Base-by-base conservation (phyloP, 2,329 filamentous ascomycete genomes). In the Acrodontium crateriforme region DNA sequence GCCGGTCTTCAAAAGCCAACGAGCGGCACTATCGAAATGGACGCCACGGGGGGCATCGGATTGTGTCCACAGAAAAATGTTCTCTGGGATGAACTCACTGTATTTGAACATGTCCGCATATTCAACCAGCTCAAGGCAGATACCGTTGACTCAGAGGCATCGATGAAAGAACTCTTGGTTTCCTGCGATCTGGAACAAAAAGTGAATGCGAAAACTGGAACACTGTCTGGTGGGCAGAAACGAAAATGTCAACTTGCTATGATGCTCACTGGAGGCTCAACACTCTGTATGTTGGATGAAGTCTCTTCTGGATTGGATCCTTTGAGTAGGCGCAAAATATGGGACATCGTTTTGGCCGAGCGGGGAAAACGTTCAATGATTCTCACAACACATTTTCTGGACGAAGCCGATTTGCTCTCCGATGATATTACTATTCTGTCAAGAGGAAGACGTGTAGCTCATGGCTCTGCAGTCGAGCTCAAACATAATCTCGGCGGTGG, bases 21-120 rank as follows among this genome's bases (percentile, higher is more conserved):
- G 0, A 72, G 68, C 32, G 85, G 85, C 3, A 65, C 65, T 3
- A 89, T 94, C 39, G 71, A 69, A 14, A 75, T 93, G 24, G 75
- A 85, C 39, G 76, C 75, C 1, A 75, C 72, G 7, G 80, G 80
- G 7, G 82, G 81, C 0, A 66, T 94, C 12, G 85, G 85, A 9
- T 74, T 92, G 22, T 87, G 83, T 31, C 85, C 85, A 0, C 85
- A 94, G 50, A 85, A 87, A 61, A 94, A 94, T 43, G 85, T 94
- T 5, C 66, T 94, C 17, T 94, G 85, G 84, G 78, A 87, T 41
- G 76, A 84, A 32, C 58, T 94, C 30, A 91, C 80, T 0, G 83
- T 92, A 0, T 71, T 74, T 44, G 83, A 93, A 52, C 85, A 93
- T 45, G 72, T 93, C 10, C 58, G 59, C 7, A 80, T 92, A 27